phyloP scores from a whole-genome alignment of 768 basidiomycete genomes.

The Lactarius hatsudake region DNA sequence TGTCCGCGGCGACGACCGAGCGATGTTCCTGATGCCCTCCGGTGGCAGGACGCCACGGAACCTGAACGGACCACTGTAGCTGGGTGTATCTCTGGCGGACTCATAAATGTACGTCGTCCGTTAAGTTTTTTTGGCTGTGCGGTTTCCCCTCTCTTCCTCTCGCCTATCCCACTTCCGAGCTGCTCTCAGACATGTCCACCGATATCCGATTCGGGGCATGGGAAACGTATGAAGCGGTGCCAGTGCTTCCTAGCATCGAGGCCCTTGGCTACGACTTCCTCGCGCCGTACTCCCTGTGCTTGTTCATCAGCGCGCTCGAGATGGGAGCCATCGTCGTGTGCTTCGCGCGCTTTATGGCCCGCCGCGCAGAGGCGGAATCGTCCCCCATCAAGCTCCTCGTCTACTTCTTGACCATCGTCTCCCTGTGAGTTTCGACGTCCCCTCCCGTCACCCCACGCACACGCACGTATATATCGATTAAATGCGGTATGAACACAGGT shows the following conservation, averaged over 20 bases:
- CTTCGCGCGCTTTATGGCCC: conserved; percentile 29
- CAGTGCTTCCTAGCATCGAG: neutral
- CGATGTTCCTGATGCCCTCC: neutral
- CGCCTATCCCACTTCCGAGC: neutral
- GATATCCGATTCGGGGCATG: neutral
- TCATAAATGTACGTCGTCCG: neutral
- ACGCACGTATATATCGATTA: neutral
- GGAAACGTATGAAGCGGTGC: neutral
- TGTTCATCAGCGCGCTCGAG: conserved; percentile 30
- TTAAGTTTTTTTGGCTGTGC: neutral
- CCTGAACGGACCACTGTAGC: neutral
- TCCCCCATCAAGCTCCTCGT: conserved; percentile 27
- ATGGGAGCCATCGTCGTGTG: conserved; percentile 31
- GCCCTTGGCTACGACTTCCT: conserved; percentile 21
- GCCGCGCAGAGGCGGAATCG: conserved; percentile 24
- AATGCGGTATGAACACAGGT: conserved; percentile 10
- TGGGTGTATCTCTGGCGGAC: neutral
- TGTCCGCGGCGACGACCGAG: neutral
- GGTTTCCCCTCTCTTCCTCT: neutral
- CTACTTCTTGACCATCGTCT: conserved; percentile 29
- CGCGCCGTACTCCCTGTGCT: conserved; percentile 27
- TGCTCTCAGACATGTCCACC: neutral
- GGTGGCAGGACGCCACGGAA: neutral
- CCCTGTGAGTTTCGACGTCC: conserved; percentile 26
- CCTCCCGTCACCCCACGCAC: too few relatives aligned